Conservation (phyloP, 2,329 filamentous ascomycete species). For the Dothiorella sarmentorum region DNA sequence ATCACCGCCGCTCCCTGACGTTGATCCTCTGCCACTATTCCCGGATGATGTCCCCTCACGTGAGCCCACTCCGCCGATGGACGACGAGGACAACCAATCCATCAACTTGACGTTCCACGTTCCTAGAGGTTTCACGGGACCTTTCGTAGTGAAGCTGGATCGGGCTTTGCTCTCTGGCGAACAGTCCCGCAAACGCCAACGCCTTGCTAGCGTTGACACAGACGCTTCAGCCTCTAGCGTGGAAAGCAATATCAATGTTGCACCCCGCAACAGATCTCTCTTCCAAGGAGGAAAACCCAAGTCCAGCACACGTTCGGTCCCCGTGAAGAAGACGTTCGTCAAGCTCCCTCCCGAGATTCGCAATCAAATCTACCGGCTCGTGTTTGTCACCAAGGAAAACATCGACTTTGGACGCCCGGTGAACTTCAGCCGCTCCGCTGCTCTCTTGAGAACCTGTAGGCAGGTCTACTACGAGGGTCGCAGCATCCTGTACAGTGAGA, state of each 20-base stretch:
- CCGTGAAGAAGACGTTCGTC: slow-evolving; percentile 32
- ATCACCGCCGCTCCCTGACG: slow-evolving; percentile 34
- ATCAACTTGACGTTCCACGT: slow-evolving; percentile 46
- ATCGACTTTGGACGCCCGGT: slow-evolving; percentile 36
- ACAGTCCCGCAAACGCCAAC: slow-evolving; percentile 1
- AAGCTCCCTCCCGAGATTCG: slow-evolving; percentile 43
- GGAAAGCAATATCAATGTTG: neutral
- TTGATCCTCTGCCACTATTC: slow-evolving; percentile 31
- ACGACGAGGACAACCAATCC: slow-evolving; percentile 22
- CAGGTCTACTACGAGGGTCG: slow-evolving; percentile 46
- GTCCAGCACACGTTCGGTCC: neutral
- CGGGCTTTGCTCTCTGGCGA: slow-evolving; percentile 21
- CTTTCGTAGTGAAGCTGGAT: slow-evolving; percentile 43
- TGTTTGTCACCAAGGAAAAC: slow-evolving; percentile 36
- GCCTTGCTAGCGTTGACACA: neutral
- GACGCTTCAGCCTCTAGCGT: neutral
- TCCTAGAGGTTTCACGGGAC: slow-evolving; percentile 44
- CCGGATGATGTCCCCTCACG: slow-evolving; percentile 27
- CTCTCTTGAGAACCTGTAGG: slow-evolving; percentile 46
- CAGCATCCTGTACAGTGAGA: slow-evolving; percentile 50
- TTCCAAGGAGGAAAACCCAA: neutral
- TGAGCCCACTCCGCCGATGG: slow-evolving; percentile 27
- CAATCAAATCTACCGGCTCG: slow-evolving; percentile 45
- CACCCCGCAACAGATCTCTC: neutral
- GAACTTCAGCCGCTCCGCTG: slow-evolving; percentile 41